Conservation (phyloP, 129 eudicot species). For the Lonicera japonica region DNA sequence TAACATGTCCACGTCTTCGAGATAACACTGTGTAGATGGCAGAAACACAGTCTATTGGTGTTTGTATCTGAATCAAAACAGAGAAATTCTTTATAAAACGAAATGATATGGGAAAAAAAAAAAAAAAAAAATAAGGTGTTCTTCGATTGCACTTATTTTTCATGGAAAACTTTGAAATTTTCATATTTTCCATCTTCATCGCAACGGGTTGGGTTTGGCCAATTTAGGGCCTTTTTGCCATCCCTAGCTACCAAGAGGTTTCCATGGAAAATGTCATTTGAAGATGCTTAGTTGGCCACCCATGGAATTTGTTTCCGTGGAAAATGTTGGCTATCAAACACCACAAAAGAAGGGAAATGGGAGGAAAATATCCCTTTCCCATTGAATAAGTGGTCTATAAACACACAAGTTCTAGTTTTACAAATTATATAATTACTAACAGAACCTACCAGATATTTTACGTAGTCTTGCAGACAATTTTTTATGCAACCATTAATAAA, state of each 20-base stretch:
- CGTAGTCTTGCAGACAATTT: not conserved
- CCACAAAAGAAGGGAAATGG: too few species aligned
- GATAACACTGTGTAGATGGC: constrained; percentile 93
- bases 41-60: constrained; percentile 93
- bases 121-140: too few species aligned
- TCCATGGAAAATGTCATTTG: too few species aligned
- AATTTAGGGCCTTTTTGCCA: too few species aligned
- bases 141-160: too few species aligned
- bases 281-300: too few species aligned
- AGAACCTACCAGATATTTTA: not conserved
- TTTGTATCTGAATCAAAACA: constrained; percentile 71
- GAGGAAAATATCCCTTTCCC: too few species aligned
- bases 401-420: not conserved
- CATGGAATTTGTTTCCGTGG: too few species aligned
- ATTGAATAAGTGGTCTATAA: not conserved
- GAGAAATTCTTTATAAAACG: not conserved
- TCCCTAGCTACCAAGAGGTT: too few species aligned
- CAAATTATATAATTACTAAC: not conserved
- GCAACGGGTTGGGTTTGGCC: too few species aligned
- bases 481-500: not conserved
- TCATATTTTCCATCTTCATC: not conserved
- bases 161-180: not conserved
- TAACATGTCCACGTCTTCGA: constrained; percentile 95
- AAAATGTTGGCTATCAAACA: too few species aligned
- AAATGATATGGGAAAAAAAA: not conserved